Evolutionary conservation across 768 basidiomycete species (phyloP), one percentile per base, ranked within the genome.

Genomic region (Auricularia sp.): DNA sequence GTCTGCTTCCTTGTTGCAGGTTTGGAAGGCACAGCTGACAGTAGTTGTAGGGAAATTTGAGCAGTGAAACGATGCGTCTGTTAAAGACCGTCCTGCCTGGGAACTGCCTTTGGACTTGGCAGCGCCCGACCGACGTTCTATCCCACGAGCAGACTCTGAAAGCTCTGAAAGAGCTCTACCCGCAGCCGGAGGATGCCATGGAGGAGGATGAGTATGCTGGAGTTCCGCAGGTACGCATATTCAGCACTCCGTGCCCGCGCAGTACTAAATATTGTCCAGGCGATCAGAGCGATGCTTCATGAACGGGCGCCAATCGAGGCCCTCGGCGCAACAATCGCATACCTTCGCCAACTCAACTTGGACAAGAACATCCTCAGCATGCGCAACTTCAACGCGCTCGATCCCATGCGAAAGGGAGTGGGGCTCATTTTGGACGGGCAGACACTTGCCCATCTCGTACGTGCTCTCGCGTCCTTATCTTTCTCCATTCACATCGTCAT

Each of bases 341-440:
- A 93, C 72, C 83, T 98, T 14, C 86, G 90, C 43, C 91, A 92
- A 66, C 82, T 99, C 47, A 98, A 98, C 71, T 93, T 98, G 67
- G 96, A 95, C 77, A 90, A 92, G 72, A 95, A 98, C 67, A 86
- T 99, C 64, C 74, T 99, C 70, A 91, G 87, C 63, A 94, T 97
- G 88, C 90, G 86, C 77, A 98, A 98, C 72, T 99, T 99, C 81
- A 95, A 98, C 69, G 81, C 97, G 44, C 97, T 96, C 71, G 93
- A 98, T 74, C 97, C 97, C 0, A 93, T 98, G 84, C 82, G 83
- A 66, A 81, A 87, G 71, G 90, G 87, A 34, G 56, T 59, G 8
- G 64, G 64, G 6, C 76, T 98, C 64, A 82, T 91, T 0, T 80
- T 99, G 53, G 95, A 99, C 74, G 97, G 97, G 2, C 94, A 98